These are phyloP conservation scores for Leccinum pellstonianum DNA, from an alignment of 768 basidiomycete species.

Conservation along the genomic window DNA sequence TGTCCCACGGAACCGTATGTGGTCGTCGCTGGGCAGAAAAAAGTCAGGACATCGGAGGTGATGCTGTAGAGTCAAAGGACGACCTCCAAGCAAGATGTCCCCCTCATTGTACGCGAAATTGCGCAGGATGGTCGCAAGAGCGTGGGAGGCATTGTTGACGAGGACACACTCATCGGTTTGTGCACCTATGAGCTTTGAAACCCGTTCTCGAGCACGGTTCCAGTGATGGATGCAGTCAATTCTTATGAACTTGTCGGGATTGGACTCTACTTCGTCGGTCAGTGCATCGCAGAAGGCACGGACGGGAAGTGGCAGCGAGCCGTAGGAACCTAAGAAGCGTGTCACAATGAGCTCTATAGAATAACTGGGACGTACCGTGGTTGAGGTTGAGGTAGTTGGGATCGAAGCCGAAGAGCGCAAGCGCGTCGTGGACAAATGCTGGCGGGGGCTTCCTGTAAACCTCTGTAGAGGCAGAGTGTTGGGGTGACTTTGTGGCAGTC, in stretches of 20 bases:
- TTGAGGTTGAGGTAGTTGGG: conserved; percentile 64
- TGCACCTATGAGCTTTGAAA: conserved; percentile 52
- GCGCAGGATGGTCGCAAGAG: conserved; percentile 60
- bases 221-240: conserved; percentile 37
- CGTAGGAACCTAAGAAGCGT: conserved; percentile 50
- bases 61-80: not conserved
- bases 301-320: conserved; percentile 55
- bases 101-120: conserved; percentile 54
- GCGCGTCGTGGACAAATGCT: conserved; percentile 55
- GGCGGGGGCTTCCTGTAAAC: conserved; percentile 34
- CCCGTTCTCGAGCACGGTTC: conserved; percentile 39
- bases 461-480: not conserved
- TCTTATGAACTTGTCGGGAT: conserved; percentile 56
- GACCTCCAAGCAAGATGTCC: conserved; percentile 59
- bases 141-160: conserved; percentile 32
- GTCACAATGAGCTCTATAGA: too few species aligned
- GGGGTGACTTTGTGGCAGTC: not conserved
- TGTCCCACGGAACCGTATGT: conserved; percentile 57
- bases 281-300: conserved; percentile 43
- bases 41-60: not conserved
- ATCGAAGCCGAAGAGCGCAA: conserved; percentile 55
- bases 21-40: conserved; percentile 42
- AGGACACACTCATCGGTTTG: conserved; percentile 59
- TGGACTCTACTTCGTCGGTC: conserved; percentile 44
- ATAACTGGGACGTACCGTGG: conserved; percentile 42